These are phyloP conservation scores for Pseudogymnoascus pannorum DNA, from an alignment of 2,329 filamentous ascomycete genomes.

Conservation along the genomic window DNA sequence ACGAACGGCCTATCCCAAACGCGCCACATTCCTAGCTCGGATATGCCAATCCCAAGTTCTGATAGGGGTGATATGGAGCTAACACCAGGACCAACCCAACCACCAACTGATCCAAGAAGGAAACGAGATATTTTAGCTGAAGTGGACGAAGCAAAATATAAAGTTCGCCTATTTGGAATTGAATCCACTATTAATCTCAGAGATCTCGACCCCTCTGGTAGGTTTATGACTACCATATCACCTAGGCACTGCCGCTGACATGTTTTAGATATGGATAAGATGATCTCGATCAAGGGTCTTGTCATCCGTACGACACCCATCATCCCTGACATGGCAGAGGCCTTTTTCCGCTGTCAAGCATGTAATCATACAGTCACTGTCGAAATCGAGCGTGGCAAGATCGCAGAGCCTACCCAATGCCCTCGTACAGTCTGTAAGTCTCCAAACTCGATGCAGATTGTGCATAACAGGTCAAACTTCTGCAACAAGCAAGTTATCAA, in stretches of 20 bases:
- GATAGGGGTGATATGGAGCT: slow-evolving; percentile 52
- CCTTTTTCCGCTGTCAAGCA: slow-evolving; percentile 91
- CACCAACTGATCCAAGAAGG: slow-evolving; percentile 23
- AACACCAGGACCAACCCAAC: slow-evolving; percentile 35
- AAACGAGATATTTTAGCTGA: slow-evolving; percentile 56
- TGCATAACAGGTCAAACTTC: slow-evolving; percentile 92
- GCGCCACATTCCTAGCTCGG: slow-evolving; percentile 55
- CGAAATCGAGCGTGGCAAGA: slow-evolving; percentile 90
- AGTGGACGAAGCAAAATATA: slow-evolving; percentile 76
- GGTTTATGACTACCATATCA: slow-evolving; percentile 18
- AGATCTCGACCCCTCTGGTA: slow-evolving; percentile 82
- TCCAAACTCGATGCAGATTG: slow-evolving; percentile 95
- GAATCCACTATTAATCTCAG: slow-evolving; percentile 84
- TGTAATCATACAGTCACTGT: slow-evolving; percentile 89
- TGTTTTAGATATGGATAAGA: slow-evolving; percentile 76
- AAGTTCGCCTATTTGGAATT: slow-evolving; percentile 82
- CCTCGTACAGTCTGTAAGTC: slow-evolving; percentile 73
- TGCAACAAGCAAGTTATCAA: slow-evolving; percentile 99
- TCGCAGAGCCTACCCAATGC: slow-evolving; percentile 87
- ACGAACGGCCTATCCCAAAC: slow-evolving; percentile 43
- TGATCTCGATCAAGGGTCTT: slow-evolving; percentile 89
- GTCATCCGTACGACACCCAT: slow-evolving; percentile 94
- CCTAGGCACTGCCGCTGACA: slow-evolving; percentile 22
- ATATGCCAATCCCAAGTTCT: slow-evolving; percentile 72
- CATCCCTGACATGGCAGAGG: slow-evolving; percentile 98